These are phyloP conservation scores for Micractinium sp. DNA, from an alignment of 139 green algal species.

Conservation along the genomic window DNA sequence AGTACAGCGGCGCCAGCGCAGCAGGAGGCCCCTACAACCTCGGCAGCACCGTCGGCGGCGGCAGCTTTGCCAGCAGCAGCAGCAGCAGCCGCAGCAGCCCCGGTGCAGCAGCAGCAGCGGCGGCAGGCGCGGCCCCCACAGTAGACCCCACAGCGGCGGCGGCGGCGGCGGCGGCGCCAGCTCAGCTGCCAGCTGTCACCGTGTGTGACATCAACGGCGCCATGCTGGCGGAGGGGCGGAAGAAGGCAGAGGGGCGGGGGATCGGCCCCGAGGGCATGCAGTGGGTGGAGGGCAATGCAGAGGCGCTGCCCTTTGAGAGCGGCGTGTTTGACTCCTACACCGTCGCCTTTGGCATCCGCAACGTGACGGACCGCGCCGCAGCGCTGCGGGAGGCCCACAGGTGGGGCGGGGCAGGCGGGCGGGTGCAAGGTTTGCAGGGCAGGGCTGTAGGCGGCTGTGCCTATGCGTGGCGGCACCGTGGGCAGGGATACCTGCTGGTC, in stretches of 20 bases:
- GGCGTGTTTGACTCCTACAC: slow-evolving; percentile 91
- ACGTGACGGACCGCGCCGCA: slow-evolving; percentile 85
- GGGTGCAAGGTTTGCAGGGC: background rate
- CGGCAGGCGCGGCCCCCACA: background rate
- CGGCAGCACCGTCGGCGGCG: background rate
- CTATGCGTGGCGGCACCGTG: background rate
- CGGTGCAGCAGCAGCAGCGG: slow-evolving; percentile 33
- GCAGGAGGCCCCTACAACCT: background rate
- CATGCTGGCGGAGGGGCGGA: slow-evolving; percentile 91
- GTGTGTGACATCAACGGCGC: slow-evolving; percentile 96
- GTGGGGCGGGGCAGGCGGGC: slow-evolving; percentile 10
- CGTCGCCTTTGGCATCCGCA: slow-evolving; percentile 98
- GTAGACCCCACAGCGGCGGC: background rate
- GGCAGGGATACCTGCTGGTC: too few species aligned
- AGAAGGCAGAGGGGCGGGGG: slow-evolving; percentile 60
- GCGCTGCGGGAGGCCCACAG: slow-evolving; percentile 87
- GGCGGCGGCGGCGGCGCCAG: background rate
- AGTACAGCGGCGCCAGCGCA: slow-evolving; percentile 21
- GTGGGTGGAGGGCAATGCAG: slow-evolving; percentile 91
- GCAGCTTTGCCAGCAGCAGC: background rate
- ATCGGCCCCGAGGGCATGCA: slow-evolving; percentile 52
- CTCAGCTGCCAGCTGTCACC: slow-evolving; percentile 52
- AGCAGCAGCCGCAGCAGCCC: slow-evolving; percentile 21
- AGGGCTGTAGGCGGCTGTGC: background rate
- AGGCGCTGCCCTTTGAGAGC: slow-evolving; percentile 85